A percentile compares a stretch with the other conserved stretches of the same genome.
phyloP scores from a whole-genome alignment of 2,329 filamentous ascomycete genomes.

The Ascosphaera apis region DNA sequence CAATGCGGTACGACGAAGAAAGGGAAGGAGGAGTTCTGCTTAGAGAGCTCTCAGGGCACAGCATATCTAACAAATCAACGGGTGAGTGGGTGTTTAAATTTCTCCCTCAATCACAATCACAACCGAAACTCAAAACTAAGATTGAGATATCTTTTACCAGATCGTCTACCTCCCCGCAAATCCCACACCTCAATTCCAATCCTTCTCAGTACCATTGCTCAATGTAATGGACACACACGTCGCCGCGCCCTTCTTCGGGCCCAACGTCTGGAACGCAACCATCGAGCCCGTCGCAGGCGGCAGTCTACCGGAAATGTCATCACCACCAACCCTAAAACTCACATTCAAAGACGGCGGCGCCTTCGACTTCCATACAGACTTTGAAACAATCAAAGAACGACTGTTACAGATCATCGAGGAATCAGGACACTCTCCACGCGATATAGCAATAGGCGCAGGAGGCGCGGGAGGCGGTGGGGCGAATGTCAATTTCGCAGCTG shows the following conservation, averaged over 20 bases:
- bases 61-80: conserved; percentile 69
- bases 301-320: conserved; percentile 51
- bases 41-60: conserved; percentile 51
- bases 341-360: conserved; percentile 92
- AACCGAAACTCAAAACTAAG: conserved; percentile 1
- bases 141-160: conserved; percentile 20
- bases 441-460: too few species aligned
- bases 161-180: conserved; percentile 67
- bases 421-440: conserved; percentile 24
- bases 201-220: conserved; percentile 71
- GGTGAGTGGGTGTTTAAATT: too few species aligned
- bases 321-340: conserved; percentile 57
- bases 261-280: conserved; percentile 67
- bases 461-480: conserved; percentile 20
- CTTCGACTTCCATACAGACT: conserved; percentile 65
- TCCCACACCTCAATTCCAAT: conserved; percentile 47
- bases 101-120: conserved; percentile 9
- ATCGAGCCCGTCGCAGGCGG: conserved; percentile 65
- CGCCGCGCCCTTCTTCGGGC: conserved; percentile 73
- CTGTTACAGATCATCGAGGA: conserved; percentile 61
- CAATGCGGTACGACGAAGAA: conserved; percentile 45
- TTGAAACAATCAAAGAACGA: conserved; percentile 65
- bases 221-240: conserved; percentile 73
- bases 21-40: conserved; percentile 38
- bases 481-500: conserved; percentile 36